phyloP scores from a whole-genome alignment of 1,284 basidiomycete species.

The Cutaneotrichosporon dermatis region DNA sequence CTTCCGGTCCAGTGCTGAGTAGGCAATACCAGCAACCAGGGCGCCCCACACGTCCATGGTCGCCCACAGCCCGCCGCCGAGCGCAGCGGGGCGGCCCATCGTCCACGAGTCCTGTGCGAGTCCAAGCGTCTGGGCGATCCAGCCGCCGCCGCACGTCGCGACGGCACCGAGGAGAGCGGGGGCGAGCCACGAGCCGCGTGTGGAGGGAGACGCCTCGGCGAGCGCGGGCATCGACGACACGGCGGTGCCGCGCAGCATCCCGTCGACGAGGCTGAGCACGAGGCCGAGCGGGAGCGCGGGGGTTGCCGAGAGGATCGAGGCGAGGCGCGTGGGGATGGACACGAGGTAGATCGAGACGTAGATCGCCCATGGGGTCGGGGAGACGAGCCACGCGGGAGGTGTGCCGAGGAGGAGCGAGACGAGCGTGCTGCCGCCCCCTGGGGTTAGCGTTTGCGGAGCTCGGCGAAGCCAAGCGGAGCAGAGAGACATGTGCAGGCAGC shows the following conservation, averaged over 20 bases:
- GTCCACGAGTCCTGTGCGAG: conserved; percentile 28
- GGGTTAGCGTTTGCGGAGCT: background rate
- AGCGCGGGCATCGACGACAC: conserved; percentile 25
- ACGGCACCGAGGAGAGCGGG: conserved; percentile 31
- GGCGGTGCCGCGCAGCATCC: conserved; percentile 30
- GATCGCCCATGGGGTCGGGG: conserved; percentile 37
- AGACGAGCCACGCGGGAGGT: conserved; percentile 42
- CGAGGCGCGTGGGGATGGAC: conserved; percentile 30
- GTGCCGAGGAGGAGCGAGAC: conserved; percentile 33
- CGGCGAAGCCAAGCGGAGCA: too few relatives aligned
- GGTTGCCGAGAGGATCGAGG: conserved; percentile 17
- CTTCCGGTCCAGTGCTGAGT: conserved; percentile 22
- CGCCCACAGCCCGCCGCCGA: conserved; percentile 28
- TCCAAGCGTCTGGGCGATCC: conserved; percentile 31
- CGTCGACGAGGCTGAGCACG: conserved; percentile 30
- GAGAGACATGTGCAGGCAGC: too few relatives aligned
- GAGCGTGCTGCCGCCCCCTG: conserved; percentile 44
- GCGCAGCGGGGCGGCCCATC: conserved; percentile 27
- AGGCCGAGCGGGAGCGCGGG: conserved; percentile 33
- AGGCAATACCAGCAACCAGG: conserved; percentile 23
- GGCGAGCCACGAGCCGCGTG: conserved; percentile 21
- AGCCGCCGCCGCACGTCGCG: conserved; percentile 35
- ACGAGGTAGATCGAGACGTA: conserved; percentile 32
- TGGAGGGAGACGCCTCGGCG: conserved; percentile 2
- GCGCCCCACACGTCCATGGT: conserved; percentile 42